Conservation (phyloP, 2,329 filamentous ascomycete genomes). For the Exophiala alcalophila region DNA sequence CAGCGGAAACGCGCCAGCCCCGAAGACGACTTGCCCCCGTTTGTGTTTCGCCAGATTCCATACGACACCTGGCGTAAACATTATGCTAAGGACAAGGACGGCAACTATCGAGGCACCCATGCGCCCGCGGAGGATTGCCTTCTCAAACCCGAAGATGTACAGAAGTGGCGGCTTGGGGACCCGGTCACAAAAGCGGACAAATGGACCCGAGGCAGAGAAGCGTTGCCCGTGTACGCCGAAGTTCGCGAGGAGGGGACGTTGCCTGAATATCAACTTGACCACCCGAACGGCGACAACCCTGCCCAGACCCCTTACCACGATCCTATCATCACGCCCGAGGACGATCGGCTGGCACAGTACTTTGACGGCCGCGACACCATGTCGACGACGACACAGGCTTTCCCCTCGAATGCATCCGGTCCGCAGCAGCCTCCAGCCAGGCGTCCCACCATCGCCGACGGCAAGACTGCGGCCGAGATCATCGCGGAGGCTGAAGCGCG, state of each 20-base stretch:
- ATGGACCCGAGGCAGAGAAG: slow-evolving; percentile 25
- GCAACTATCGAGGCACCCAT: slow-evolving; percentile 24
- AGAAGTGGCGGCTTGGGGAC: slow-evolving; percentile 25
- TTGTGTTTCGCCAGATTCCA: slow-evolving; percentile 24
- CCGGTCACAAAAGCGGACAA: slow-evolving; percentile 22
- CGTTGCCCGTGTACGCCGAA: slow-evolving; percentile 25
- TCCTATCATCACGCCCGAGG: neutral
- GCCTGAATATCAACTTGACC: slow-evolving; percentile 19
- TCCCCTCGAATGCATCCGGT: neutral
- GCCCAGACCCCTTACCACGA: neutral
- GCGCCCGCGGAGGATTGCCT: slow-evolving; percentile 27
- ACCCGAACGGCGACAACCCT: neutral
- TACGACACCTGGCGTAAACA: slow-evolving; percentile 28
- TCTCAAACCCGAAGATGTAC: slow-evolving; percentile 26
- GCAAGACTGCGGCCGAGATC: slow-evolving; percentile 22
- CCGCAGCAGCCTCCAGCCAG: neutral
- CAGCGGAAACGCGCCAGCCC: slow-evolving; percentile 15
- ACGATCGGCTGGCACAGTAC: slow-evolving; percentile 3
- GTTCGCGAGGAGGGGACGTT: slow-evolving; percentile 6
- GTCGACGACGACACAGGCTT: neutral
- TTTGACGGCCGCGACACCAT: slow-evolving; percentile 4
- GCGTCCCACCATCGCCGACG: slow-evolving; percentile 15
- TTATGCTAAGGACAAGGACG: slow-evolving; percentile 28
- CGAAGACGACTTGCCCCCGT: slow-evolving; percentile 19
- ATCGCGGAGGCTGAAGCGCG: slow-evolving; percentile 18